phyloP scores from a whole-genome alignment of 257 asterid species.

The Solanum stenotomum region DNA sequence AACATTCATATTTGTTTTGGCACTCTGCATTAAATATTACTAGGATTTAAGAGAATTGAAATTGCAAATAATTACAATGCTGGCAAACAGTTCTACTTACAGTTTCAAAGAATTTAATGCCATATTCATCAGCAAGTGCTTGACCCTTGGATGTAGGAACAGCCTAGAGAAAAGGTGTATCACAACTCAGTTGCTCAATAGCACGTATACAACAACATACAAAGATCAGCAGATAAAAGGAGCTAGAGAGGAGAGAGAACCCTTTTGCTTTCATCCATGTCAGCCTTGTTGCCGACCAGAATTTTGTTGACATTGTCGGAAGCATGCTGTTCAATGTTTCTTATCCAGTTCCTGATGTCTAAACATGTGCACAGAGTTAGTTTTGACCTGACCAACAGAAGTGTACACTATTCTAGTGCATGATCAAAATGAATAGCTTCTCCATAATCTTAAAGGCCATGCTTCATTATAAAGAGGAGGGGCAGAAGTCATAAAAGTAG shows the following conservation, averaged over 20 bases:
- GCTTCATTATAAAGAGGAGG: background rate
- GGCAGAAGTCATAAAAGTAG: background rate
- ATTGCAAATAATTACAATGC: background rate
- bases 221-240: background rate
- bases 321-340: constrained; percentile 70
- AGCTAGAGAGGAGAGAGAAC: constrained; percentile 10
- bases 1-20: constrained; percentile 87
- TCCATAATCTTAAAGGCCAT: background rate
- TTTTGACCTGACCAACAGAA: background rate
- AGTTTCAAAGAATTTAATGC: constrained; percentile 88
- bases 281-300: constrained; percentile 71
- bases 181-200: background rate
- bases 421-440: background rate
- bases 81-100: constrained; percentile 37
- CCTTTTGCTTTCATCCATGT: constrained; percentile 76
- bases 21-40: constrained; percentile 51
- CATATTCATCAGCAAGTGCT: constrained; percentile 94
- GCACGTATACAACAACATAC: background rate
- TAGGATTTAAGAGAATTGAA: constrained; percentile 4
- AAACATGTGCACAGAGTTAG: background rate
- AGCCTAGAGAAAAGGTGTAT: constrained; percentile 38
- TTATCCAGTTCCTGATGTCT: constrained; percentile 71
- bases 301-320: constrained; percentile 66
- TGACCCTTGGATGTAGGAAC: constrained; percentile 92
- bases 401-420: background rate